These are phyloP conservation scores for Amanita exitialis DNA, from an alignment of 768 basidiomycete species.

Conservation along the genomic window DNA sequence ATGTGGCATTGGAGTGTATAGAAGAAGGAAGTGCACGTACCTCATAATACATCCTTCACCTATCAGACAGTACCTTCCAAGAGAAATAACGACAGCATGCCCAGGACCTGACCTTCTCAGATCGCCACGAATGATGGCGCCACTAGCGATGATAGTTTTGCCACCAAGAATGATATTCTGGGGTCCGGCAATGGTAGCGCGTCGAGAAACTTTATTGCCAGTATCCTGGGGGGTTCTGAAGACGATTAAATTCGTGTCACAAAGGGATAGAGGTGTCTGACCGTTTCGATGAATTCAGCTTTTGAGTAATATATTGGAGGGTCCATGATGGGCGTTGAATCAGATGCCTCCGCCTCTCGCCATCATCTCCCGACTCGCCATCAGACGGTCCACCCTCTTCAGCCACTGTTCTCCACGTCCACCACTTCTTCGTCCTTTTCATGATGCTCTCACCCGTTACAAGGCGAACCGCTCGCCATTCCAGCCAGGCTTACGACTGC, in stretches of 20 bases:
- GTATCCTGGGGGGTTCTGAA: constrained; percentile 53
- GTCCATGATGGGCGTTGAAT: constrained; percentile 36
- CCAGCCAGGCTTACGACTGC: neutral
- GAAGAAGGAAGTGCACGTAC: constrained; percentile 22
- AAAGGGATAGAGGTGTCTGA: constrained; percentile 15
- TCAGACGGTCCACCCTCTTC: neutral
- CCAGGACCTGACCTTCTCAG: constrained; percentile 82
- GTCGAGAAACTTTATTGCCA: constrained; percentile 91
- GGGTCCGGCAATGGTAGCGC: constrained; percentile 85
- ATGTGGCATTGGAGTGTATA: neutral
- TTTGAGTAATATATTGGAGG: constrained; percentile 71
- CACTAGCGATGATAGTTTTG: constrained; percentile 89
- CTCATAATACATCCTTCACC: constrained; percentile 87
- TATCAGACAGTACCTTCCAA: constrained; percentile 88
- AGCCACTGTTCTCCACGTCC: neutral
- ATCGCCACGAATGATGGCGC: constrained; percentile 90
- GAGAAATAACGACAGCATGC: constrained; percentile 86
- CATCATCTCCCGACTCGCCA: neutral
- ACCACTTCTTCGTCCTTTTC: neutral
- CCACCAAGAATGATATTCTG: constrained; percentile 97
- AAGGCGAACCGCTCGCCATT: neutral
- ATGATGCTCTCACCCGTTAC: neutral
- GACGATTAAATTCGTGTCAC: neutral
- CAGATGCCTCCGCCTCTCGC: neutral
- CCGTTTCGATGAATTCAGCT: constrained; percentile 84